Base-by-base conservation (phyloP, 352 stramenopile species). In the Phytophthora pluvialis region DNA sequence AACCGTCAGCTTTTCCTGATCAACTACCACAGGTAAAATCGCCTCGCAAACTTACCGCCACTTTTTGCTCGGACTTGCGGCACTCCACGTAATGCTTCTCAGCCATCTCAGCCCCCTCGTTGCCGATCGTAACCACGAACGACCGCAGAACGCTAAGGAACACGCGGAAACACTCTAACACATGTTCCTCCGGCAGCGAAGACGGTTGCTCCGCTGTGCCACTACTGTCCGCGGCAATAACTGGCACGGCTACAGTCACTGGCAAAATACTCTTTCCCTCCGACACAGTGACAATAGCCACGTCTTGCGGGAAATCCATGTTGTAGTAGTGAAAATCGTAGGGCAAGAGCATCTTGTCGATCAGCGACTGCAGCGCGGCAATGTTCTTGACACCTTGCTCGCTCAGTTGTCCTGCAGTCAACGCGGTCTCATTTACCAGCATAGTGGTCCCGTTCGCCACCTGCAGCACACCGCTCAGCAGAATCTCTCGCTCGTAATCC, bases 251-350 rank as follows among this genome's bases (percentile, higher is more conserved):
- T 10, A 88, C 79, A n/a, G 75, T 84, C 18, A 90, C 78, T 0
- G 86, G 84, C 13, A 93, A 55, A 33, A 93, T 84, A 48, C 78
- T 91, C 60, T 93, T 95, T 31, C 76, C 73, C 29, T 90, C 78
- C 0, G 87, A 95, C 29, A 95, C 35, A 1, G 73, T 88, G 26
- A 95, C 50, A 28, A 93, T 54, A 0, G 78, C 70, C 50, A 90
- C 78, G 29, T 95, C 83, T 50, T 92, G 84, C 1, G 86, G 83
- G 46, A 95, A 95, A 46, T 93, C 84, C 77, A 91, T 92, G 44
- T 75, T 86, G 72, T 92, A 95, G 50, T 81, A 95, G 49, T 91
- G 79, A 40, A 95, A 95, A 43, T 95, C 87, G 57, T 95, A 95
- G 11, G 83, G 80, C 15, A 95, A 70, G 25, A 92, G 60, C 81